Base-by-base conservation (phyloP, 345 rosid species). In the Clausena lansium region DNA sequence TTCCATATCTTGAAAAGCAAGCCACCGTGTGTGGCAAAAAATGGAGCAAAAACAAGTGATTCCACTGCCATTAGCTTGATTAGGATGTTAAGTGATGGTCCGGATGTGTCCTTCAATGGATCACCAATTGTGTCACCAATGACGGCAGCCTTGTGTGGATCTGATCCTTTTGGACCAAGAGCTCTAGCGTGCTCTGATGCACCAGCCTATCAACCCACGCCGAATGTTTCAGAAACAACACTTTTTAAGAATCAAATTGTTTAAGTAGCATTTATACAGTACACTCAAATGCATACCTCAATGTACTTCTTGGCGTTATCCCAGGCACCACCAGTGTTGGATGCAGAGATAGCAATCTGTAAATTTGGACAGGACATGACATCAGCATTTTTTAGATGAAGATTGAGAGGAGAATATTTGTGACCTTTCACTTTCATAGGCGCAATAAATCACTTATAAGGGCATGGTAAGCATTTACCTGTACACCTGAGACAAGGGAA, bases 241-340 rank as follows among this genome's bases (percentile, higher is more conserved):
- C 4, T 38, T 66, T 30, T 36, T 2, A 52, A 33, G 24, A 60
- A 69, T n/a, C 24, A 39, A 67, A 64, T 32, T 8, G n/a, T 17
- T n/a, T 2, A 10, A 77, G 58, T 41, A 68, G 24, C 24, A 45
- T 13, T 28, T 33, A 19, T 27, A 11, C 30, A 69, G 30, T 38
- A 33, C 22, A 3, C 20, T 30, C 41, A n/a, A 45, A 64, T 45
- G 27, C 39, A 6, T 89, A 91, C 97, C 98, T 95, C 96, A 20
- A 93, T 95, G 82, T 93, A 95, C 82, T 95, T 95, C 91, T 93
- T 93, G 87, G 99, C 99, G 73, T 95, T 95, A 77, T 95, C 98
- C 98, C 98, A 95, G 13, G 98, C 98, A 24, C 98, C 98, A 55
- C 98, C 98, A 50, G 97, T 95, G 91, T 95, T 95, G 7, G 99